Conservation (phyloP, 768 basidiomycete species). For the Basidioascus undulatus region DNA sequence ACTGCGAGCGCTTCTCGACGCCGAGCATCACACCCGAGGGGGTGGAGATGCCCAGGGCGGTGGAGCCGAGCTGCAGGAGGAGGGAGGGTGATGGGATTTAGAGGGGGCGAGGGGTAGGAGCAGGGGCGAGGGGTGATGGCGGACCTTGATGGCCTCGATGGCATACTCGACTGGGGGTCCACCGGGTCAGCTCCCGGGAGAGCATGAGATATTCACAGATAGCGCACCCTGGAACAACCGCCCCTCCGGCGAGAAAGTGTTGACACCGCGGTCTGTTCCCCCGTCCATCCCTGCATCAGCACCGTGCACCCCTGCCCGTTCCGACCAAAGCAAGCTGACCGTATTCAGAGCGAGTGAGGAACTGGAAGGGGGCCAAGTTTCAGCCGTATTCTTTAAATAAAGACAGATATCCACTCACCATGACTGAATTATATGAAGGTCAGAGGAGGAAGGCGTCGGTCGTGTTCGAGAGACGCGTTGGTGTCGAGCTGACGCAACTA, state of each 20-base stretch:
- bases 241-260: slow-evolving; percentile 96
- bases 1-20: slow-evolving; percentile 96
- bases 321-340: slow-evolving; percentile 23
- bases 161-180: slow-evolving; percentile 95
- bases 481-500: too few relatives aligned
- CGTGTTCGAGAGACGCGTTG: too few relatives aligned
- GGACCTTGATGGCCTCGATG: slow-evolving; percentile 93
- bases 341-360: slow-evolving; percentile 87
- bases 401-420: too few relatives aligned
- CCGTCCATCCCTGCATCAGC: not conserved
- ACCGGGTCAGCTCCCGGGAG: too few relatives aligned
- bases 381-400: too few relatives aligned
- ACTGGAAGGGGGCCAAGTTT: too few relatives aligned
- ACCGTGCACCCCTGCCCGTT: not conserved
- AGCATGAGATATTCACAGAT: too few relatives aligned
- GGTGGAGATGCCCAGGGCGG: slow-evolving; percentile 85
- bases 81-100: not conserved
- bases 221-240: slow-evolving; percentile 91
- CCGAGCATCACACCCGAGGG: slow-evolving; percentile 73
- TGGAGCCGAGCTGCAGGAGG: slow-evolving; percentile 61
- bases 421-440: too few relatives aligned
- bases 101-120: not conserved
- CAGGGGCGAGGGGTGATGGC: too few relatives aligned
- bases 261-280: slow-evolving; percentile 67
- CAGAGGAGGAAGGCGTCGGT: too few relatives aligned